phyloP scores from a whole-genome alignment of 148 eudicot species.

The Persicaria tinctoria region DNA sequence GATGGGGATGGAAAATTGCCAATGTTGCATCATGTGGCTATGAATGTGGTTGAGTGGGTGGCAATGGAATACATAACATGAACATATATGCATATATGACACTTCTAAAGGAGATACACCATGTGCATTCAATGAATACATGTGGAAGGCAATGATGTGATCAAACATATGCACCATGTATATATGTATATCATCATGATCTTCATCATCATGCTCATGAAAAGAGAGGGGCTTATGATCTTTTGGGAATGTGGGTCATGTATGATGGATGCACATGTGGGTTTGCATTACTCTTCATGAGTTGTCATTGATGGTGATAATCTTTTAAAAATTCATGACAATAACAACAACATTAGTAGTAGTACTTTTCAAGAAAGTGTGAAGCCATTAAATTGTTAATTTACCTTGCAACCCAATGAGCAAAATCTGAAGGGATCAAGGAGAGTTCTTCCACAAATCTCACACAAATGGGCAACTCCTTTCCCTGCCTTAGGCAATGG shows the following conservation, averaged over 20 bases:
- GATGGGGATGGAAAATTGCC: not conserved
- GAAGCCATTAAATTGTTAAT: not conserved
- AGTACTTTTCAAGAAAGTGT: not conserved
- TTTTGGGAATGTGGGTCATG: not conserved
- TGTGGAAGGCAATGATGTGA: not conserved
- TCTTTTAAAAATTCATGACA: not conserved
- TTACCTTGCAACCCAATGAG: conserved; percentile 93
- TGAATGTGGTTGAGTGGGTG: not conserved
- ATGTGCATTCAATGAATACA: conserved; percentile 6
- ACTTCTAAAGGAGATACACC: not conserved
- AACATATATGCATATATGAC: not conserved
- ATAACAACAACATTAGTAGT: not conserved
- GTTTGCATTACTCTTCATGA: not conserved
- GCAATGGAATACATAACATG: not conserved
- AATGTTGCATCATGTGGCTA: not conserved
- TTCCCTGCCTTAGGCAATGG: conserved; percentile 77
- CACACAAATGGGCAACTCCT: conserved; percentile 73
- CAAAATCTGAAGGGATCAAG: conserved; percentile 86
- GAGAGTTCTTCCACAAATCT: conserved; percentile 83
- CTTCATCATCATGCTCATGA: not conserved
- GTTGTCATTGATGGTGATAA: not conserved
- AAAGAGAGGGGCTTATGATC: not conserved
- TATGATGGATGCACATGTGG: conserved; percentile 3
- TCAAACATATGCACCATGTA: not conserved
- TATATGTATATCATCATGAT: not conserved